phyloP scores from a whole-genome alignment of 2,329 filamentous ascomycete genomes.

The Sarocladiaceae sp. region DNA sequence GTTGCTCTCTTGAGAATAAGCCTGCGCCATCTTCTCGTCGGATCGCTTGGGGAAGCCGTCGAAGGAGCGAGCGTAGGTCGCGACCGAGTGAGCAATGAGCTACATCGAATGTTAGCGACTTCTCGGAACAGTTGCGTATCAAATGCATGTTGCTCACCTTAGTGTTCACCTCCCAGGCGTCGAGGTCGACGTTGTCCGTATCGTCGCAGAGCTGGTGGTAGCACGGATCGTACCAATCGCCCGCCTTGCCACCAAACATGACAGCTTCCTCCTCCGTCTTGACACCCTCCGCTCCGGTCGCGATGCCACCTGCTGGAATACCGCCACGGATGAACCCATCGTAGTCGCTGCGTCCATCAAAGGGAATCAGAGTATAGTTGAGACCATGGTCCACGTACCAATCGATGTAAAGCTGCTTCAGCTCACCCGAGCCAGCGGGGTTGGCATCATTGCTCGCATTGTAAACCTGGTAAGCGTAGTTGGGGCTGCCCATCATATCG shows the following conservation, averaged over 20 bases:
- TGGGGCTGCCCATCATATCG: constrained; percentile 62
- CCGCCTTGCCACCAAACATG: constrained; percentile 66
- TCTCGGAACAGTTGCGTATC: not conserved
- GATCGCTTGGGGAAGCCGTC: constrained; percentile 56
- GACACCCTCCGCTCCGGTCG: constrained; percentile 69
- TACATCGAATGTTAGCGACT: constrained; percentile 22
- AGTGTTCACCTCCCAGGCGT: constrained; percentile 55
- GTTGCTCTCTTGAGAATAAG: constrained; percentile 31
- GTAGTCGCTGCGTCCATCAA: constrained; percentile 76
- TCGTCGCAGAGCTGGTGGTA: constrained; percentile 59
- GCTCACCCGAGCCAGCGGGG: constrained; percentile 63
- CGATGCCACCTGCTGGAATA: constrained; percentile 69
- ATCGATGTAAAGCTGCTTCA: constrained; percentile 60
- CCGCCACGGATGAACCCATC: constrained; percentile 67
- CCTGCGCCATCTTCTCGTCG: constrained; percentile 19
- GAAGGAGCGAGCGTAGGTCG: constrained; percentile 60
- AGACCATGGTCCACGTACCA: constrained; percentile 58
- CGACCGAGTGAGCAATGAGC: constrained; percentile 67
- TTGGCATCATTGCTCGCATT: constrained; percentile 64
- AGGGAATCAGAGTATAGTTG: constrained; percentile 64
- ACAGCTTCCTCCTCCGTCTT: constrained; percentile 62
- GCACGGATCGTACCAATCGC: constrained; percentile 51
- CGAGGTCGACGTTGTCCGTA: constrained; percentile 49
- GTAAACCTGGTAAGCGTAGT: constrained; percentile 64
- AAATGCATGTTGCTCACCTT: too few species aligned